These are phyloP conservation scores for Quercus variabilis DNA, from an alignment of 306 rosid species.

Conservation along the genomic window DNA sequence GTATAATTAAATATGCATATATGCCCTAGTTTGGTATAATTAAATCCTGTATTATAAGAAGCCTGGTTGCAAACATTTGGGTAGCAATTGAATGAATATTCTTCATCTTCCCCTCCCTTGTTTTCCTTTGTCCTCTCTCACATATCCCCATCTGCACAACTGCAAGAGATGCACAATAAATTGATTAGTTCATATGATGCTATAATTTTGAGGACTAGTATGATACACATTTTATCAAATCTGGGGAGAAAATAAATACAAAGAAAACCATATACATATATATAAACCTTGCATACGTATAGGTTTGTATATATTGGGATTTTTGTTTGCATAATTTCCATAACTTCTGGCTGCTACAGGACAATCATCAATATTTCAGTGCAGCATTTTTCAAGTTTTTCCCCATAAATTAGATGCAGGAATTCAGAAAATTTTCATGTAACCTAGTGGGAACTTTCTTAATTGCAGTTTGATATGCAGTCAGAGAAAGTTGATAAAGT, in stretches of 20 bases:
- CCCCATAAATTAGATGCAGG: background rate
- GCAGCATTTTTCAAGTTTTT: background rate
- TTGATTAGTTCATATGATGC: background rate
- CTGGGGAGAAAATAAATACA: background rate
- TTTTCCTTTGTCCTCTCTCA: background rate
- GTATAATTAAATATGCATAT: too few relatives aligned
- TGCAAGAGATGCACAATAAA: background rate
- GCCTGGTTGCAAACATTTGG: background rate
- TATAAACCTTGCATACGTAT: background rate
- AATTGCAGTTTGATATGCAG: constrained; percentile 49
- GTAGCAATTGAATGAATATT: background rate
- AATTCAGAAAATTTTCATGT: background rate
- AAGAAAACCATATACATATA: background rate
- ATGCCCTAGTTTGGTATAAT: background rate
- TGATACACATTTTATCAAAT: background rate
- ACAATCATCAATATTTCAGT: background rate
- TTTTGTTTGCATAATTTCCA: background rate
- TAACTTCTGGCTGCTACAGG: background rate
- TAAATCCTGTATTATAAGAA: background rate
- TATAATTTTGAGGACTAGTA: background rate
- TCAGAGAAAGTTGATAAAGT: constrained; percentile 54
- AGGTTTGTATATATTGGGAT: background rate
- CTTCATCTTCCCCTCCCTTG: background rate
- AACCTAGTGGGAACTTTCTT: background rate
- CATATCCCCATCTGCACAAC: background rate